A percentile compares a stretch with the other conserved stretches of the same genome.
phyloP scores from a whole-genome alignment of 1,139 yeast genomes.

The Lipomyces yarrowii region DNA sequence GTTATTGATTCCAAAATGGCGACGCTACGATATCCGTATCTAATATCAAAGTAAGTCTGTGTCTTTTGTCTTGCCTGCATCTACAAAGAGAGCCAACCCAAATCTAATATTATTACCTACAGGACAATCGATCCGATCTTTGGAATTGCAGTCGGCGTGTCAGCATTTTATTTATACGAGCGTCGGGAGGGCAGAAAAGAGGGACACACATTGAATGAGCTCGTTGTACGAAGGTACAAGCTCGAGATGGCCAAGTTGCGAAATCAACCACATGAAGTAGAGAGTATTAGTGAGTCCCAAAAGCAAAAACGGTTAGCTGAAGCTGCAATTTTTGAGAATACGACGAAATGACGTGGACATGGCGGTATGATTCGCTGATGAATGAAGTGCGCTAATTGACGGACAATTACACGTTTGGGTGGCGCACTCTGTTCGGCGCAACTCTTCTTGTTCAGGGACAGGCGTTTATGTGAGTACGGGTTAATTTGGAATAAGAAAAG shows the following conservation, averaged over 20 bases:
- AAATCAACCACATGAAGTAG: slow-evolving; percentile 6
- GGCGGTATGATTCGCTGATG: background rate
- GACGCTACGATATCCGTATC: slow-evolving; percentile 28
- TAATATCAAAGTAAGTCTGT: slow-evolving; percentile 30
- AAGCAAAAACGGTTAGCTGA: slow-evolving; percentile 22
- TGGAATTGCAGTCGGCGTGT: slow-evolving; percentile 32
- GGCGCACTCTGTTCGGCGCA: background rate
- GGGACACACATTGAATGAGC: slow-evolving; percentile 33
- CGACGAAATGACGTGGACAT: slow-evolving; percentile 15
- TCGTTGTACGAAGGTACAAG: slow-evolving; percentile 25
- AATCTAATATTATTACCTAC: background rate
- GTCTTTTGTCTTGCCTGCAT: background rate
- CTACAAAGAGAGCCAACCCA: too few species aligned
- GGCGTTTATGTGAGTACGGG: background rate
- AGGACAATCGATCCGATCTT: slow-evolving; percentile 35
- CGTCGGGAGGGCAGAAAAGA: slow-evolving; percentile 32
- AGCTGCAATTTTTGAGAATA: slow-evolving; percentile 26
- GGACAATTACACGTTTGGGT: background rate
- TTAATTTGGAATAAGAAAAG: background rate
- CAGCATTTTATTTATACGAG: slow-evolving; percentile 34
- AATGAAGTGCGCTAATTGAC: too few species aligned
- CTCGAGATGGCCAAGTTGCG: slow-evolving; percentile 13
- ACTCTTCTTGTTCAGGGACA: background rate
- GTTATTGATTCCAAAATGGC: slow-evolving; percentile 1
- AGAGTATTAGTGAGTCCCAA: slow-evolving; percentile 4